phyloP scores from a whole-genome alignment of 2,329 filamentous ascomycete species.

The Aspergillus ibericus region DNA sequence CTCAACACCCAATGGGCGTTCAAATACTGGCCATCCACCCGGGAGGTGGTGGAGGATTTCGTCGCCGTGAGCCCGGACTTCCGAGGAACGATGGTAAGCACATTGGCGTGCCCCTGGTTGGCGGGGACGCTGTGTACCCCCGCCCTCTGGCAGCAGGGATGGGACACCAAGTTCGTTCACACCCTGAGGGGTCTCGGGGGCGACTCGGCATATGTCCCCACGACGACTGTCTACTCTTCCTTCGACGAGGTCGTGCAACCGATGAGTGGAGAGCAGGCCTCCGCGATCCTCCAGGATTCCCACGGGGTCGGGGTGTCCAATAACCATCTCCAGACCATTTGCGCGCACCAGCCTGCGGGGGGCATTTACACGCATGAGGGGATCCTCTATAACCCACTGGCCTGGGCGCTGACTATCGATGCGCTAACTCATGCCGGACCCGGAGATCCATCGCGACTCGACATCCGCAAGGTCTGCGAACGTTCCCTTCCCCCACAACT shows the following conservation, averaged over 20 bases:
- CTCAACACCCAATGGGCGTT: conserved; percentile 58
- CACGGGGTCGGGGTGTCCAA: conserved; percentile 52
- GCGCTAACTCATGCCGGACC: conserved; percentile 52
- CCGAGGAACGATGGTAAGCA: conserved; percentile 47
- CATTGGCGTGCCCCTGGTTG: conserved; percentile 30
- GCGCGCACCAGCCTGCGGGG: conserved; percentile 40
- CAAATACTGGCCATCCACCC: conserved; percentile 58
- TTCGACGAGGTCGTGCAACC: conserved; percentile 56
- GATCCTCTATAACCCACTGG: conserved; percentile 51
- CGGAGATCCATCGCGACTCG: conserved; percentile 41
- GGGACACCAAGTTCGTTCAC: conserved; percentile 16
- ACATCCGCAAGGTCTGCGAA: conserved; percentile 44
- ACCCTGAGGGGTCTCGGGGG: conserved; percentile 48
- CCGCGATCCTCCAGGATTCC: conserved; percentile 43
- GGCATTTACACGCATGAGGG: conserved; percentile 53
- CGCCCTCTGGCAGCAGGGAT: conserved; percentile 45
- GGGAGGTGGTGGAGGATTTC: conserved; percentile 49
- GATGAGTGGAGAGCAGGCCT: conserved; percentile 49
- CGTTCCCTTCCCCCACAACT: conserved; percentile 22
- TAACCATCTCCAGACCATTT: conserved; percentile 50
- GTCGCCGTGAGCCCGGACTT: conserved; percentile 57
- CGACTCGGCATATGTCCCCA: conserved; percentile 56
- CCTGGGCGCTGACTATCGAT: conserved; percentile 46
- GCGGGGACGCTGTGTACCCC: conserved; percentile 36
- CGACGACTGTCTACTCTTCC: conserved; percentile 54